Evolutionary conservation across 2,329 filamentous ascomycete species (phyloP), one percentile per base, ranked within the genome.

Genomic region (Chaetomium strumarium): DNA sequence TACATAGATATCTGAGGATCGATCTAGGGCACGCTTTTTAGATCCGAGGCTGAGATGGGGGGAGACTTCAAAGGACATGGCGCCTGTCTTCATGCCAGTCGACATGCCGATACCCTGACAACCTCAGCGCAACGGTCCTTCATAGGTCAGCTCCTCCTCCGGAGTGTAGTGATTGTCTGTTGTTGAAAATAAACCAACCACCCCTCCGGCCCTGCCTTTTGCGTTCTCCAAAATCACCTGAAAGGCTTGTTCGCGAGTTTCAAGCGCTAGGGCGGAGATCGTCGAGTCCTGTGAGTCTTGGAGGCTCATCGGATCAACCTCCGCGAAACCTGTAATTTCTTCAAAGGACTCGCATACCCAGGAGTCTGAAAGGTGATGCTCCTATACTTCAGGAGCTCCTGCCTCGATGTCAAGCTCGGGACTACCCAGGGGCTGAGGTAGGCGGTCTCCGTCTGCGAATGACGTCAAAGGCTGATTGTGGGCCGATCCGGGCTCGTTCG

Each of bases 171-270:
- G 72, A 34, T 72, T 64, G 53, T 71, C 69, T 0, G 66, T 67
- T 2, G 71, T 74, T 19, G 70, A 72, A 19, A 69, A 59, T 10
- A 75, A 58, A 1, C 59, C 55, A 16, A 73, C 66, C 59, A 66
- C 17, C 43, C 31, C 3, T 49, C 46, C 11, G 37, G 55, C 3
- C 52, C 53, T 31, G 57, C 51, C 50, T 30, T 39, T 50, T 8
- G 59, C 62, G 41, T 68, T 69, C 1, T 56, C 53, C 1, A 63
- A 52, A 10, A 65, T 60, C 0, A 66, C 60, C 1, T 59, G 51
- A 44, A 68, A 72, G 1, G 71, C 69, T 2, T 49, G 53, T 13
- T 57, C 46, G 8, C 70, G 64, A 10, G 51, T 61, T 9, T 66
- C 66, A 29, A 66, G 60, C 0, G 62, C 59, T 8, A 39, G 24